These are phyloP conservation scores for Phellopilus nigrolimitatus DNA, from an alignment of 1,284 basidiomycete species.

Conservation along the genomic window DNA sequence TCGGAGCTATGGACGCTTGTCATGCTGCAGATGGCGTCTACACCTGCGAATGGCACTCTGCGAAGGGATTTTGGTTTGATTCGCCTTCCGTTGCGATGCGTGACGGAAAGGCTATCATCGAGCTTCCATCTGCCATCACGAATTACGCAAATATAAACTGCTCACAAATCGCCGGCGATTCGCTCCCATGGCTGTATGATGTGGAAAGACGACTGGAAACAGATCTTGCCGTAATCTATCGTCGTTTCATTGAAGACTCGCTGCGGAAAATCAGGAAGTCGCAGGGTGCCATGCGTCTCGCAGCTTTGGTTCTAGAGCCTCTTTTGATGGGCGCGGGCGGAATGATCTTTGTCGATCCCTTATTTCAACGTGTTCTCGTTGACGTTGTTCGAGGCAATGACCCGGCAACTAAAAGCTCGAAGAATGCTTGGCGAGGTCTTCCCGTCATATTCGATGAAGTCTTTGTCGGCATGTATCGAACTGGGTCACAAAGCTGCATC, in stretches of 20 bases:
- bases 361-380: conserved; percentile 88
- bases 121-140: conserved; percentile 50
- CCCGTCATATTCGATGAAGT: conserved; percentile 98
- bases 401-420: conserved; percentile 21
- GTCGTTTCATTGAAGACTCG: conserved; percentile 50
- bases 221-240: conserved; percentile 64
- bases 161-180: conserved; percentile 33
- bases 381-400: conserved; percentile 65
- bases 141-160: conserved; percentile 26
- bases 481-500: conserved; percentile 68
- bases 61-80: conserved; percentile 92
- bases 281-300: conserved; percentile 41
- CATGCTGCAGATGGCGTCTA: conserved; percentile 77
- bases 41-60: conserved; percentile 95
- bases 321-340: conserved; percentile 94
- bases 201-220: conserved; percentile 58
- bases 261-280: conserved; percentile 35
- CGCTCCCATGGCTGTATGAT: conserved; percentile 69
- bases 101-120: conserved; percentile 55
- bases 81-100: conserved; percentile 75
- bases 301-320: conserved; percentile 86
- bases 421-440: conserved; percentile 59
- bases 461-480: conserved; percentile 86
- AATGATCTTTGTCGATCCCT: conserved; percentile 96
- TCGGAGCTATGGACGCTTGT: conserved; percentile 95